These are phyloP conservation scores for Globisporangium paddicum DNA, from an alignment of 352 stramenopile species.

Conservation along the genomic window DNA sequence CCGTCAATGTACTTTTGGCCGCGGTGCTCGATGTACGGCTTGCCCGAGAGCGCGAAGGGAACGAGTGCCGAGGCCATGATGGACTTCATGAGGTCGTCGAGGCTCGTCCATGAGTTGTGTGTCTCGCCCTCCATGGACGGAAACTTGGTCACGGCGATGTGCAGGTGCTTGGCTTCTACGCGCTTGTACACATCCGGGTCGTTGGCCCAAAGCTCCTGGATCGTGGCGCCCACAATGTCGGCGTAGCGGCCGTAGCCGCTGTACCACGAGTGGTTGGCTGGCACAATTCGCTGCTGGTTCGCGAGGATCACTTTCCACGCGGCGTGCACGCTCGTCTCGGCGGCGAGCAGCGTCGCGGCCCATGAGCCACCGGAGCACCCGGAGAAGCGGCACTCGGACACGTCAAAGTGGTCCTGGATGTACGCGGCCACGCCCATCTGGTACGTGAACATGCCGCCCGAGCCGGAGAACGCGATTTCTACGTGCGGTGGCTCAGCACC, in stretches of 20 bases:
- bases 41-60: constrained; percentile 59
- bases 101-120: constrained; percentile 44
- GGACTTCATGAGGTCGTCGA: constrained; percentile 61
- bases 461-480: constrained; percentile 66
- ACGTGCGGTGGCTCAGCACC: constrained; percentile 18
- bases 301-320: constrained; percentile 50
- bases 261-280: constrained; percentile 45
- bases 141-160: constrained; percentile 62
- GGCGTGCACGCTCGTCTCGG: constrained; percentile 36
- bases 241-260: constrained; percentile 61
- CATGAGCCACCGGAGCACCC: constrained; percentile 38
- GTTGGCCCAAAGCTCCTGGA: constrained; percentile 47
- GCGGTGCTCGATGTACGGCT: constrained; percentile 52
- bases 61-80: constrained; percentile 64
- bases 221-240: constrained; percentile 42
- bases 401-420: constrained; percentile 55
- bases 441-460: constrained; percentile 63
- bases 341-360: constrained; percentile 37
- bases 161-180: constrained; percentile 32
- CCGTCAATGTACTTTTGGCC: constrained; percentile 72
- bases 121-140: constrained; percentile 49
- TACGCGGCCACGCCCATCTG: constrained; percentile 71
- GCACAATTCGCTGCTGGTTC: constrained; percentile 36
- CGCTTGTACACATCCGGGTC: constrained; percentile 44
- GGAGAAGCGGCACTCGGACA: constrained; percentile 37